Base-by-base conservation (phyloP, 164 flowering plant genomes). In the Tetracentron sinense region DNA sequence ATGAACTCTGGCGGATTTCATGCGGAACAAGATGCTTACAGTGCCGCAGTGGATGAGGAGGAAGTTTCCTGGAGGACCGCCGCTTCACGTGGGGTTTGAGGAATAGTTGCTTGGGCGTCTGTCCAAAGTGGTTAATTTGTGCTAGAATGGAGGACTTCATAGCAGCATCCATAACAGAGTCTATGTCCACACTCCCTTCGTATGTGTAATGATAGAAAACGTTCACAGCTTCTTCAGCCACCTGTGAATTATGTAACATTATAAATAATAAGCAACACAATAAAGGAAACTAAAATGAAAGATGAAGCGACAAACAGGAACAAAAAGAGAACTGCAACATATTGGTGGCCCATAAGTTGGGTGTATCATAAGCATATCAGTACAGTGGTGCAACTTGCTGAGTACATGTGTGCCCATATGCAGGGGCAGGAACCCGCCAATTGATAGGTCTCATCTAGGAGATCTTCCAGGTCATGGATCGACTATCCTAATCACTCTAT, bases 61-160 rank as follows among this genome's bases (percentile, higher is more conserved):
- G 87, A 26, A 71, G 75, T 73, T 86, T 92, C 68, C 85, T 77
- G 60, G 88, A 90, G 47, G 83, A 58, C 33, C 89, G 85, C 50
- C 97, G 82, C 74, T 92, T 92, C 25, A 77, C 82, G 59, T 95
- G 99, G 42, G 98, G 84, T 71, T 90, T 92, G 30, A 62, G 85
- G 73, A 95, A 92, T 22, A 95, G 77, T 74, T 95, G 97, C 75
- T 92, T 92, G 1, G 99, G 99, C 15, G 97, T 95, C 78, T 95
- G 97, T 23, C 99, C 99, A 72, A 95, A 95, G 77, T 95, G 97
- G 66, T 95, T 95, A 46, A 95, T 95, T 63, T 95, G 99, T 15
- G 99, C 99, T 28, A 95, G 77, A 73, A 95, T 92, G 50, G 99
- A 88, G n/a, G 97, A 96, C 73, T 95, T 95, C 97, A 95, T 83